Evolutionary conservation across 2,329 filamentous ascomycete species (phyloP), one percentile per base, ranked within the genome.

Genomic region (Piedraia hortae): DNA sequence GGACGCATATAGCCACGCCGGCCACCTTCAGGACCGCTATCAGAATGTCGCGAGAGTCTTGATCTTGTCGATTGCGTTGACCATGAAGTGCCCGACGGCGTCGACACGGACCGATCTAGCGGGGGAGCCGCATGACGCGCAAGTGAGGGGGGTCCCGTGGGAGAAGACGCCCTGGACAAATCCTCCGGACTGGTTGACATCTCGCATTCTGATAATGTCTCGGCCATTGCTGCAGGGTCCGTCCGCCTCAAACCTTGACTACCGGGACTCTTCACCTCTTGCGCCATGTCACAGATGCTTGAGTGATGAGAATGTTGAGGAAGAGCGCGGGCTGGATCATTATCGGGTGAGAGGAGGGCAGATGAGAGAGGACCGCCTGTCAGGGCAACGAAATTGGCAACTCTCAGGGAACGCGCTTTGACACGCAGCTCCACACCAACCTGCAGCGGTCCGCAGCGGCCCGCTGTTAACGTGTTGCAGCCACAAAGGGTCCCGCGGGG

Each of bases 1-100:
- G 80, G 78, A 21, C 80, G 62, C 50, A 88, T 73, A 48, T 82
- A 91, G 19, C 80, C 80, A 29, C 78, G 61, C 28, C 64, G 48
- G 26, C 48, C 41, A 7, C 48, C 42, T 5, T 31, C 32, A 5
- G 37, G 28, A 15, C 39, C 47, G 29, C 48, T 46, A 34, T 53
- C 51, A 6, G 50, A 53, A 5, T 59, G 26, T 62, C 62, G 54
- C 57, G 21, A 56, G 45, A 19, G 31, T n/a, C 39, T 26, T 20
- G 53, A 55, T 26, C 39, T 32, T 19, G 30, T 34, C 4, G 41
- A 43, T 5, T 33, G 28, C 2, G 34, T 54, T 43, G 51, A 66
- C 52, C 39, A 58, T 12, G 58, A 53, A 20, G 63, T 59, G 22
- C 28, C 33, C 6, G 62, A 65, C 8, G 57, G 53, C 9, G 54